A percentile compares a stretch with the other conserved stretches of the same genome.
Conservation (phyloP, 148 eudicot genomes). For the Diospyros lotus region DNA sequence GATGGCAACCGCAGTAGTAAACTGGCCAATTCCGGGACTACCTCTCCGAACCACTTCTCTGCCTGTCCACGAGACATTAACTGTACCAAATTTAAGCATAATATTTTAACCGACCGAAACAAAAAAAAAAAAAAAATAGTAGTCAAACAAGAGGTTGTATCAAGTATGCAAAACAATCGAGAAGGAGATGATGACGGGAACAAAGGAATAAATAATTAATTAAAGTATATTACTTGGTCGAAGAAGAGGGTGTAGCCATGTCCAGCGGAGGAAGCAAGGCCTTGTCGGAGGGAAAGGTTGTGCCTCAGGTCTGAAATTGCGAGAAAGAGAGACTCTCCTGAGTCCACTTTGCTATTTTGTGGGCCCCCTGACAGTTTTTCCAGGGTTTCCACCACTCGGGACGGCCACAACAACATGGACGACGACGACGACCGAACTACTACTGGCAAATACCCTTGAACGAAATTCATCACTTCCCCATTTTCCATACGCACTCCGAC, state of each 20-base stretch:
- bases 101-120: background rate
- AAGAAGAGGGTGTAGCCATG: slow-evolving; percentile 77
- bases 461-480: slow-evolving; percentile 49
- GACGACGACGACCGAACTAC: slow-evolving; percentile 36
- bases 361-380: slow-evolving; percentile 67
- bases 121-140: too few relatives aligned
- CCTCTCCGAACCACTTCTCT: slow-evolving; percentile 66
- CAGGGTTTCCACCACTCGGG: slow-evolving; percentile 55
- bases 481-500: slow-evolving; percentile 34
- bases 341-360: slow-evolving; percentile 61
- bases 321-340: slow-evolving; percentile 67
- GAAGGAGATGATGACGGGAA: background rate
- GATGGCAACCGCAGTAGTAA: slow-evolving; percentile 57
- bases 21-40: slow-evolving; percentile 63
- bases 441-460: slow-evolving; percentile 57
- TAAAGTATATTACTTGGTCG: slow-evolving; percentile 44
- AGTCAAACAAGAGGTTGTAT: background rate
- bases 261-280: slow-evolving; percentile 32
- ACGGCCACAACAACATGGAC: slow-evolving; percentile 50
- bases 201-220: background rate
- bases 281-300: slow-evolving; percentile 50
- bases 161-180: background rate
- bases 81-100: slow-evolving; percentile 26
- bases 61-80: slow-evolving; percentile 66
- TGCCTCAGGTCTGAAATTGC: slow-evolving; percentile 68